phyloP scores from a whole-genome alignment of 1,284 basidiomycete species.

The Cryptococcus sp. region DNA sequence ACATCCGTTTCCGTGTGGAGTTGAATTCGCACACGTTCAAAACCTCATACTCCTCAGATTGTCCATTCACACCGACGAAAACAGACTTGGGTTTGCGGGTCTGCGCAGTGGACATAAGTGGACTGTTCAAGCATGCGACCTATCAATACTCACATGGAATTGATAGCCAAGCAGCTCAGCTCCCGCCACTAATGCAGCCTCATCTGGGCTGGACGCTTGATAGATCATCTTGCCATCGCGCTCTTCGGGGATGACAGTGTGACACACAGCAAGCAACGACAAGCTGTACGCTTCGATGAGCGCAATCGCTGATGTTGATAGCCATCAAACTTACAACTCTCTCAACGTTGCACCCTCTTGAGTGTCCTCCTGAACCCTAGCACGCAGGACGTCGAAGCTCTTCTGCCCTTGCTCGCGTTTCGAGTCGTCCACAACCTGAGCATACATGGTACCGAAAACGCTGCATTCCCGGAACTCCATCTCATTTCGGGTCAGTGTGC shows the following conservation, averaged over 20 bases:
- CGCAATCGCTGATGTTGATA: neutral
- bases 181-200: conserved; percentile 92
- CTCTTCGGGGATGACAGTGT: conserved; percentile 97
- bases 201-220: conserved; percentile 97
- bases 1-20: conserved; percentile 97
- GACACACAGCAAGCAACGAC: conserved; percentile 89
- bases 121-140: neutral
- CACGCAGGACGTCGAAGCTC: conserved; percentile 49
- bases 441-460: conserved; percentile 85
- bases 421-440: conserved; percentile 82
- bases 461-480: conserved; percentile 97
- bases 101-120: conserved; percentile 54
- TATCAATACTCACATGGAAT: conserved; percentile 71
- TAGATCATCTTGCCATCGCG: conserved; percentile 80
- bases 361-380: conserved; percentile 57
- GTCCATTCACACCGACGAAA: conserved; percentile 78
- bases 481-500: conserved; percentile 93
- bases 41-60: conserved; percentile 79
- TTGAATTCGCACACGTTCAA: conserved; percentile 99
- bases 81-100: conserved; percentile 94
- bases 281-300: conserved; percentile 51
- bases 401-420: conserved; percentile 63
- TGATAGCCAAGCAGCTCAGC: conserved; percentile 90
- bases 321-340: conserved; percentile 64
- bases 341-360: conserved; percentile 69